Percentiles rank a stretch among this genome's conserved stretches.
phyloP scores from a whole-genome alignment of 164 flowering plant species.

The Vitis cinerea region DNA sequence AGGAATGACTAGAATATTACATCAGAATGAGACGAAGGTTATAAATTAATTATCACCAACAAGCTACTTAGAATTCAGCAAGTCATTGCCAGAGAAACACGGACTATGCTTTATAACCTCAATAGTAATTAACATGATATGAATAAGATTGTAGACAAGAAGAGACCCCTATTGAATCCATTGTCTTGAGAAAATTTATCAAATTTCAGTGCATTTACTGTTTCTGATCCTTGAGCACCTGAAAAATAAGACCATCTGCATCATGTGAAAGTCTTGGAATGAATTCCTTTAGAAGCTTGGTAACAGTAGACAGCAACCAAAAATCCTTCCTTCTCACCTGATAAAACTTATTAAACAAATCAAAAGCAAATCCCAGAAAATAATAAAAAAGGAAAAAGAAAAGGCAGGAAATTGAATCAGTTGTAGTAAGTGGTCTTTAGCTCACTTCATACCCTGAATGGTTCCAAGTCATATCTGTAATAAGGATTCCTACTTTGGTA shows the following conservation, averaged over 20 bases:
- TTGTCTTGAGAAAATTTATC: neutral
- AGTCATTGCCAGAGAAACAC: too few relatives aligned
- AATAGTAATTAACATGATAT: too few relatives aligned
- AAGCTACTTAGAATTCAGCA: neutral
- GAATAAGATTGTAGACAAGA: too few relatives aligned
- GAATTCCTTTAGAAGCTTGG: constrained; percentile 73
- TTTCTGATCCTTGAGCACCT: constrained; percentile 44
- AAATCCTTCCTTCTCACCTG: constrained; percentile 97
- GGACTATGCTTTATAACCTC: too few relatives aligned
- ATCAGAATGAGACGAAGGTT: too few relatives aligned
- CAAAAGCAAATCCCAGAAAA: constrained; percentile 1
- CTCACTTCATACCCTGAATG: constrained; percentile 71
- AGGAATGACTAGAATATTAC: too few relatives aligned
- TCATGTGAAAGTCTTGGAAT: constrained; percentile 95
- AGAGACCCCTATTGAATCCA: too few relatives aligned
- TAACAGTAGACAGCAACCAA: constrained; percentile 88
- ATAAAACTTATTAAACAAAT: neutral
- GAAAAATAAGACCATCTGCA: constrained; percentile 99
- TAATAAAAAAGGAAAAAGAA: neutral
- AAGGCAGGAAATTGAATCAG: neutral
- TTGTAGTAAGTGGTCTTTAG: neutral
- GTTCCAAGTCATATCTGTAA: constrained; percentile 93
- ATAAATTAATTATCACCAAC: neutral
- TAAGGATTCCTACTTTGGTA: constrained; percentile 54
- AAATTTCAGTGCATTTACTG: neutral